These are phyloP conservation scores for Syncephalis plumigaleata DNA, from an alignment of 371 early-diverging fungal species.

Conservation along the genomic window DNA sequence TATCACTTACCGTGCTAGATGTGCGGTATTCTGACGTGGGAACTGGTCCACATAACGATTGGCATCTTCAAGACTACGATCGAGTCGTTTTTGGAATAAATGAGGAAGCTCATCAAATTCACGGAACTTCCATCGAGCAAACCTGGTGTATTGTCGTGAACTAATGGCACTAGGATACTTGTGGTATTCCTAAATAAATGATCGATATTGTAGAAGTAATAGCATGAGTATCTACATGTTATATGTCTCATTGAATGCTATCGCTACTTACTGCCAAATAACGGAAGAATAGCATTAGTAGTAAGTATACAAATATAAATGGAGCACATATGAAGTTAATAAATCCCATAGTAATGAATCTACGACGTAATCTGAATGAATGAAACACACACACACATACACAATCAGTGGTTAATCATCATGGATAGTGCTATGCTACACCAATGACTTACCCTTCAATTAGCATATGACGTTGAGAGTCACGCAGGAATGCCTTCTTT, in stretches of 20 bases:
- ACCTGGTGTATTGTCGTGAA: conserved; percentile 66
- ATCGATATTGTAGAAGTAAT: too few species aligned
- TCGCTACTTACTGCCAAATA: conserved; percentile 67
- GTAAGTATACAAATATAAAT: conserved; percentile 64
- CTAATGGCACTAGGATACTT: conserved; percentile 71
- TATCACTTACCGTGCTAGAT: conserved; percentile 44
- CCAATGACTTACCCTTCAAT: conserved; percentile 29
- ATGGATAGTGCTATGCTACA: too few species aligned
- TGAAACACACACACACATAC: too few species aligned
- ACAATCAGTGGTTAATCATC: too few species aligned
- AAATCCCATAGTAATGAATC: conserved; percentile 76
- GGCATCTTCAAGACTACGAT: conserved; percentile 48
- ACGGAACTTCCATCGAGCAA: conserved; percentile 83
- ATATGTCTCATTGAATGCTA: too few species aligned
- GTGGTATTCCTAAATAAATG: conserved; percentile 73
- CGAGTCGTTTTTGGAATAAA: conserved; percentile 58
- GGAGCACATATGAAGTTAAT: conserved; percentile 75
- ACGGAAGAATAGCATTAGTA: conserved; percentile 76
- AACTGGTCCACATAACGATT: conserved; percentile 77
- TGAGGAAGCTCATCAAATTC: conserved; percentile 96
- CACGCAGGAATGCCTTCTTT: conserved; percentile 53
- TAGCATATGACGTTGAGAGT: conserved; percentile 35
- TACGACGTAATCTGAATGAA: conserved; percentile 38
- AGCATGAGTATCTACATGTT: too few species aligned
- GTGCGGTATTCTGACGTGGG: conserved; percentile 59